These are phyloP conservation scores for Alternaria longipes DNA, from an alignment of 2,329 filamentous ascomycete species.

Conservation along the genomic window DNA sequence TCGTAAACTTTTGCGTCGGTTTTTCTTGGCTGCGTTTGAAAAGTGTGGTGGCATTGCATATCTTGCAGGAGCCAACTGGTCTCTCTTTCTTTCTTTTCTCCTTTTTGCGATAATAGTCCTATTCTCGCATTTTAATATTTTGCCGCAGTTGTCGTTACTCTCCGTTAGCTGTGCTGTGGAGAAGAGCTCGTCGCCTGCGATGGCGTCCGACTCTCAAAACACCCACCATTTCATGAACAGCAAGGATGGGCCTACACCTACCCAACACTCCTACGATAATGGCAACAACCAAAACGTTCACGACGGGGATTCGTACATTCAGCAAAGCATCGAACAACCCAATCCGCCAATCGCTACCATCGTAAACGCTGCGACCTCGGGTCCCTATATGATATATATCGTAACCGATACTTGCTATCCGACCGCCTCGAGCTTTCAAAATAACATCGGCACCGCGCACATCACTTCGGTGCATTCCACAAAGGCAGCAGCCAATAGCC, in stretches of 20 bases:
- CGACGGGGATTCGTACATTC: conserved; percentile 13
- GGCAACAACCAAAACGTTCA: conserved; percentile 2
- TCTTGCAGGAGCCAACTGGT: background rate
- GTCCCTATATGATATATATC: conserved; percentile 28
- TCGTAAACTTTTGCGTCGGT: conserved; percentile 8
- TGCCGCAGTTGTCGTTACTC: background rate
- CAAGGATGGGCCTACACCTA: conserved; percentile 20
- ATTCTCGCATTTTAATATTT: background rate
- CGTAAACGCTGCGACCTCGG: conserved; percentile 2
- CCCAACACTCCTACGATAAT: conserved; percentile 8
- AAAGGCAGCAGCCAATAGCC: conserved; percentile 27
- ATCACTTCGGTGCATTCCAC: conserved; percentile 35
- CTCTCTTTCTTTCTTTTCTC: background rate
- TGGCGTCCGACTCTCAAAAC: conserved; percentile 9
- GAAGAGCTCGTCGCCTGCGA: background rate
- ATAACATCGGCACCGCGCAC: conserved; percentile 26
- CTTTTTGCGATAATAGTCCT: background rate
- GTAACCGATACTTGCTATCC: conserved; percentile 35
- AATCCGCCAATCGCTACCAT: conserved; percentile 9
- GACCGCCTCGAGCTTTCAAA: conserved; percentile 25
- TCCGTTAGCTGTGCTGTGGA: background rate
- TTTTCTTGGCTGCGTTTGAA: background rate
- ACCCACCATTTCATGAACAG: background rate
- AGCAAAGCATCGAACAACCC: conserved; percentile 16
- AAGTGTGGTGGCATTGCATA: background rate